A percentile compares a stretch with the other conserved stretches of the same genome.
phyloP scores from a whole-genome alignment of 768 basidiomycete genomes.

The Lactarius quietus region DNA sequence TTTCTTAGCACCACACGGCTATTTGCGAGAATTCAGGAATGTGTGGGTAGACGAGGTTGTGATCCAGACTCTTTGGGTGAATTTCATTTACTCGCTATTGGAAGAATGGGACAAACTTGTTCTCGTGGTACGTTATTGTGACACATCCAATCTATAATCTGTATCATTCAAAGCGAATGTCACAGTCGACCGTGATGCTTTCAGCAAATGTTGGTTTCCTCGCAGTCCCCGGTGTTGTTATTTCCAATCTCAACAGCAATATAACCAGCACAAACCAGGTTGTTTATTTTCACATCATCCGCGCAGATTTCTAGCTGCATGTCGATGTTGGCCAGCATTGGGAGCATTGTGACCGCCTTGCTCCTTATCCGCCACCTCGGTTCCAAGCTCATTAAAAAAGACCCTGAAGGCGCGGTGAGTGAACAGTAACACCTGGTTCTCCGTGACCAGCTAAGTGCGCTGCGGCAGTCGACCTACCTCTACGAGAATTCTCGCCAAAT shows the following conservation, averaged over 20 bases:
- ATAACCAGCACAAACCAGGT: background rate
- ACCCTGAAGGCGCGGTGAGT: constrained; percentile 25
- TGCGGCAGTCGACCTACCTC: constrained; percentile 28
- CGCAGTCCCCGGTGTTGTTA: constrained; percentile 31
- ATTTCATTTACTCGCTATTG: background rate
- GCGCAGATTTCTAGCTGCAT: constrained; percentile 42
- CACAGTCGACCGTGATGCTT: constrained; percentile 34
- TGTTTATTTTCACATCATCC: background rate
- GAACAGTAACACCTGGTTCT: background rate
- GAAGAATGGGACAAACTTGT: background rate
- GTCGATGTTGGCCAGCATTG: constrained; percentile 46
- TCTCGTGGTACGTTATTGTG: background rate
- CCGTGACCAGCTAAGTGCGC: background rate
- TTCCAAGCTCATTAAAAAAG: constrained; percentile 34
- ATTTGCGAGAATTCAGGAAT: background rate
- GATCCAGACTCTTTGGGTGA: background rate
- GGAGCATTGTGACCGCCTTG: constrained; percentile 45
- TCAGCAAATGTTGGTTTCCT: constrained; percentile 35
- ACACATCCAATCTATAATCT: background rate
- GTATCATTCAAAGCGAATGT: background rate
- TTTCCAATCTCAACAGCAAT: background rate
- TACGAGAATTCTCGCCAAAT: background rate
- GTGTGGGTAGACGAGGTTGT: background rate
- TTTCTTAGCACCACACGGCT: background rate
- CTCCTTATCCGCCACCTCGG: constrained; percentile 43